phyloP scores from a whole-genome alignment of 1,139 yeast genomes.

The Wickerhamiella pararugosa region DNA sequence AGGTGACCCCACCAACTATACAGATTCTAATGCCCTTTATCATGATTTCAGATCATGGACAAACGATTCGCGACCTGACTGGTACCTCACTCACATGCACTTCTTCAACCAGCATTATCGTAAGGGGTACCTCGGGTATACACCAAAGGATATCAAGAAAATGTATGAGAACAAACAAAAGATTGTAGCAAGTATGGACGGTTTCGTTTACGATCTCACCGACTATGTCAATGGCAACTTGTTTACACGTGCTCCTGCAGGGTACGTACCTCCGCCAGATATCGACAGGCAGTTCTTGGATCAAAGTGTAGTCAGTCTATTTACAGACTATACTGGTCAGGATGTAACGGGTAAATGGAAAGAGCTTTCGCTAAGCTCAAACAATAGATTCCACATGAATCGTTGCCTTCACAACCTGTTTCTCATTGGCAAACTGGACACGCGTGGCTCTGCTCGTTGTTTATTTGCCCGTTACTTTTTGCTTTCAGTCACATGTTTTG shows the following conservation, averaged over 20 bases:
- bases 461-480: slow-evolving; percentile 29
- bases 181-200: slow-evolving; percentile 24
- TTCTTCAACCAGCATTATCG: slow-evolving; percentile 24
- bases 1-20: slow-evolving; percentile 24
- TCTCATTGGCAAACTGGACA: slow-evolving; percentile 29
- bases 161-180: slow-evolving; percentile 17
- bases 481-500: slow-evolving; percentile 27
- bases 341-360: slow-evolving; percentile 24
- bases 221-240: slow-evolving; percentile 27
- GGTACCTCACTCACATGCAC: slow-evolving; percentile 29
- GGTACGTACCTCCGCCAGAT: slow-evolving; percentile 17
- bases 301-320: slow-evolving; percentile 19
- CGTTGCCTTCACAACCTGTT: slow-evolving; percentile 27
- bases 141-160: slow-evolving; percentile 21
- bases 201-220: slow-evolving; percentile 27
- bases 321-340: slow-evolving; percentile 25
- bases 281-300: slow-evolving; percentile 24
- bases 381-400: slow-evolving; percentile 18
- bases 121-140: slow-evolving; percentile 27
- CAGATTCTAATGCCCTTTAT: slow-evolving; percentile 27
- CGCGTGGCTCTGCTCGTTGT: slow-evolving; percentile 26
- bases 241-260: slow-evolving; percentile 22
- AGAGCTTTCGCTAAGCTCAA: slow-evolving; percentile 18
- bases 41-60: slow-evolving; percentile 28
- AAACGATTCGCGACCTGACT: slow-evolving; percentile 29